phyloP scores from a whole-genome alignment of 192 early-diverging fungal species.

The Chytriomyces sp. region DNA sequence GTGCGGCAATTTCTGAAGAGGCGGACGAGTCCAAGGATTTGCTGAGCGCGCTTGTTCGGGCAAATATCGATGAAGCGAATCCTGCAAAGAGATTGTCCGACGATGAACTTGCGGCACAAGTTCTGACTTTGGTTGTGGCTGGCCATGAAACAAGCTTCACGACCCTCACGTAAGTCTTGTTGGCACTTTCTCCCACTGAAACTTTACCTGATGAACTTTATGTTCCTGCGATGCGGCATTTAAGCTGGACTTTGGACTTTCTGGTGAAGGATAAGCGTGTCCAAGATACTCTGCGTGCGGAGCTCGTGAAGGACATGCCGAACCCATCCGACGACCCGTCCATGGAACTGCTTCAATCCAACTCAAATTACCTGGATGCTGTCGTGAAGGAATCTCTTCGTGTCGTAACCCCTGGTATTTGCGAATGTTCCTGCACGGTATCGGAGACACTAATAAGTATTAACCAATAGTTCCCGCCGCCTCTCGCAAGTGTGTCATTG shows the following conservation, averaged over 20 bases:
- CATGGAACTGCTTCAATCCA: background rate
- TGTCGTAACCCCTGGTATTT: conserved; percentile 7
- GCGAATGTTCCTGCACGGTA: background rate
- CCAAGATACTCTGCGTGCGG: conserved; percentile 4
- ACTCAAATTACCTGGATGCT: conserved; percentile 17
- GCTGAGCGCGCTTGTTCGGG: background rate
- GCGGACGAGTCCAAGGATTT: conserved; percentile 2
- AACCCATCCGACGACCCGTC: background rate
- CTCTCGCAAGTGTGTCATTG: background rate
- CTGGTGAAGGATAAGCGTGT: background rate
- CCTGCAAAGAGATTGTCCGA: conserved; percentile 1
- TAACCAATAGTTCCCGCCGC: background rate
- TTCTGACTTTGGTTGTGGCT: conserved; percentile 9
- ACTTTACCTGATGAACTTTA: background rate
- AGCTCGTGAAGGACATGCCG: conserved; percentile 5
- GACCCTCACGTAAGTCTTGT: background rate
- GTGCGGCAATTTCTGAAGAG: background rate
- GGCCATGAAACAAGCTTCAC: conserved; percentile 12
- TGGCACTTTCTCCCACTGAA: background rate
- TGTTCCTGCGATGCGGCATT: background rate
- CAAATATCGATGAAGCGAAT: conserved; percentile 12
- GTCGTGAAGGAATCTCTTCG: conserved; percentile 18
- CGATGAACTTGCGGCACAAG: conserved; percentile 20
- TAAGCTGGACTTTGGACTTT: conserved; percentile 12
- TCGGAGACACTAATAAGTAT: background rate